Evolutionary conservation across 192 early-diverging fungal species (phyloP), one percentile per base, ranked within the genome.

Genomic region (Rhizophagus sp.): DNA sequence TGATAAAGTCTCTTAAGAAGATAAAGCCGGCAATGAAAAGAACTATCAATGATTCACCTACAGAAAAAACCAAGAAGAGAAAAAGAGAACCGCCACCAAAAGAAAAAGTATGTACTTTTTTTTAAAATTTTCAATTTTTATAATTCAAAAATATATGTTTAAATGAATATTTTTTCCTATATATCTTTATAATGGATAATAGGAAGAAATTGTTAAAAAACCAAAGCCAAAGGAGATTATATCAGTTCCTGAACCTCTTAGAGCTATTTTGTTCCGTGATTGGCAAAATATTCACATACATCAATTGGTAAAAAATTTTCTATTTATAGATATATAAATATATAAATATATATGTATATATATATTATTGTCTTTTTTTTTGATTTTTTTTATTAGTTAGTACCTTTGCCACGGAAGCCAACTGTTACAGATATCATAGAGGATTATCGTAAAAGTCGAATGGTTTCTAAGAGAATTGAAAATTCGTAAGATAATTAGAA

Each of bases 371-470:
- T 30, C 30, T 66, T 66, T 34, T 15, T 11, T 66, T 33, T 10
- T 63, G 22, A 10, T 30, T 12, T 15, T 66, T 12, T 36, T 30
- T 33, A 34, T 22, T 80, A 96, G 89, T 88, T 99, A 13, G 95
- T 98, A 11, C 86, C 94, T 11, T 76, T 99, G 57, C 98, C 98
- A 44, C 88, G 95, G 17, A 84, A 84, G 9, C 93, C 93, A 8
- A 95, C 89, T 25, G 95, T 99, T 15, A 83, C 82, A 4, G 88
- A 94, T 65, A 90, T 99, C 44, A 84, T 98, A 47, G 88, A 88
- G 5, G 83, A 84, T 47, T 99, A 95, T 80, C 88, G 65, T 17
- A 17, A 91, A 33, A 85, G 83, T 41, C 88, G 87, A 75, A 83
- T 82, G 63, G 84, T 86, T n/a, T 88, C 86, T 39, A 89, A 88